Conservation (phyloP, 2,329 filamentous ascomycete genomes). For the Xylariomycetidae sp. region DNA sequence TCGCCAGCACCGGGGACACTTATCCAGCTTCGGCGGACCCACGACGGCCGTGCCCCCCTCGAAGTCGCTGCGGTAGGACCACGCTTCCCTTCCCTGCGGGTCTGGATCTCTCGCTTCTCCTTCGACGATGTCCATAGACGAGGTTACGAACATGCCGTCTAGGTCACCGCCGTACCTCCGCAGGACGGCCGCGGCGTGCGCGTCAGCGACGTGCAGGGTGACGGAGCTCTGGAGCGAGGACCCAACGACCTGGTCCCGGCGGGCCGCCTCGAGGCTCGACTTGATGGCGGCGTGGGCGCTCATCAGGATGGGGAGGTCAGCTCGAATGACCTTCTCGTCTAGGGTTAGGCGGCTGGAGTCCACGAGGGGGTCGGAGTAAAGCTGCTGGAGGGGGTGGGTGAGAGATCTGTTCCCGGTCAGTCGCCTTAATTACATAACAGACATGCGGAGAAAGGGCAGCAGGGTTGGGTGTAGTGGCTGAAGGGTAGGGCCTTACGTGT, state of each 20-base stretch:
- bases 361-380: slow-evolving; percentile 41
- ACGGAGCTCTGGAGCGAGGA: slow-evolving; percentile 78
- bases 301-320: slow-evolving; percentile 44
- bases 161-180: slow-evolving; percentile 37
- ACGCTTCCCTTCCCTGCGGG: too few species aligned
- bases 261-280: slow-evolving; percentile 66
- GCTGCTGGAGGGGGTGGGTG: slow-evolving; percentile 40
- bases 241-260: slow-evolving; percentile 67
- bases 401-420: too few species aligned
- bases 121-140: slow-evolving; percentile 48
- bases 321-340: slow-evolving; percentile 35
- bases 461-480: slow-evolving; percentile 8
- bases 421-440: too few species aligned
- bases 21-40: slow-evolving; percentile 45
- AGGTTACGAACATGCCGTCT: slow-evolving; percentile 64
- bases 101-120: too few species aligned
- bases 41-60: slow-evolving; percentile 27
- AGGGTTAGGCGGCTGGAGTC: slow-evolving; percentile 33
- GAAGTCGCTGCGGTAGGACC: slow-evolving; percentile 39
- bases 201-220: slow-evolving; percentile 43
- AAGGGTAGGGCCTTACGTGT: slow-evolving; percentile 31
- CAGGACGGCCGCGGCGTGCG: slow-evolving; percentile 28
- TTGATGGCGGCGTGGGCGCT: slow-evolving; percentile 65
- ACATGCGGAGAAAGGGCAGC: too few species aligned
- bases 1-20: slow-evolving; percentile 88